Conservation (phyloP, 495 filamentous ascomycete genomes). For the Neohortaea acidophila region DNA sequence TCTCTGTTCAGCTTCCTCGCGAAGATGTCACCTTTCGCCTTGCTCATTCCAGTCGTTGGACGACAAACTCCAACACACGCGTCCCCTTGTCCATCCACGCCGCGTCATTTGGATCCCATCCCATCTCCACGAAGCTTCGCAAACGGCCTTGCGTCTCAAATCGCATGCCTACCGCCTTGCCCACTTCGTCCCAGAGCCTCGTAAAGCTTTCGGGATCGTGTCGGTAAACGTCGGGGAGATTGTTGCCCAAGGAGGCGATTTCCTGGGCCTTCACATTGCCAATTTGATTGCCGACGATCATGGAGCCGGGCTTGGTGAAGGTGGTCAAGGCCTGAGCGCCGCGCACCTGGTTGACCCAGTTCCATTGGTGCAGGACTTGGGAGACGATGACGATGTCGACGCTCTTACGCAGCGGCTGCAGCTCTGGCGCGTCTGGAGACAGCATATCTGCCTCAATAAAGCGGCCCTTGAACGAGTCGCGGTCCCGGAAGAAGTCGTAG, state of each 20-base stretch:
- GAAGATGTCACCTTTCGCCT: too few relatives aligned
- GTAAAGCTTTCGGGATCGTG: constrained; percentile 4
- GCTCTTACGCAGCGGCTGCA: constrained; percentile 13
- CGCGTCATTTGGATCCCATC: constrained; percentile 2
- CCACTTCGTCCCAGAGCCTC: not conserved
- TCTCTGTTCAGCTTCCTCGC: too few relatives aligned
- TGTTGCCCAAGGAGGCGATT: not conserved
- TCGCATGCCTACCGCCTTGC: not conserved
- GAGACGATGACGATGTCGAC: constrained; percentile 22
- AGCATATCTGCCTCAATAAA: constrained; percentile 21
- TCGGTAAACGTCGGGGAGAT: not conserved
- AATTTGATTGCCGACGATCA: constrained; percentile 13
- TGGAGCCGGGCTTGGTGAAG: constrained; percentile 1
- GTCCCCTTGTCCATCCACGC: constrained; percentile 1
- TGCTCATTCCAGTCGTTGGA: constrained; percentile 1
- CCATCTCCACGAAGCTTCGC: constrained; percentile 3
- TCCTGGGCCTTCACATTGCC: constrained; percentile 6
- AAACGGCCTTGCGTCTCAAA: constrained; percentile 3
- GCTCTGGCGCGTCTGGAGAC: constrained; percentile 1
- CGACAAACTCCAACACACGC: constrained; percentile 3
- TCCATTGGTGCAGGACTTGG: constrained; percentile 27
- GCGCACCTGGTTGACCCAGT: constrained; percentile 21
- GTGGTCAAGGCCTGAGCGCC: constrained; percentile 7
- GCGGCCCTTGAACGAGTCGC: constrained; percentile 11
- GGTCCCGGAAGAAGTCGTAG: constrained; percentile 27